Conservation (phyloP, 495 filamentous ascomycete genomes). For the Lepidopterella palustris region DNA sequence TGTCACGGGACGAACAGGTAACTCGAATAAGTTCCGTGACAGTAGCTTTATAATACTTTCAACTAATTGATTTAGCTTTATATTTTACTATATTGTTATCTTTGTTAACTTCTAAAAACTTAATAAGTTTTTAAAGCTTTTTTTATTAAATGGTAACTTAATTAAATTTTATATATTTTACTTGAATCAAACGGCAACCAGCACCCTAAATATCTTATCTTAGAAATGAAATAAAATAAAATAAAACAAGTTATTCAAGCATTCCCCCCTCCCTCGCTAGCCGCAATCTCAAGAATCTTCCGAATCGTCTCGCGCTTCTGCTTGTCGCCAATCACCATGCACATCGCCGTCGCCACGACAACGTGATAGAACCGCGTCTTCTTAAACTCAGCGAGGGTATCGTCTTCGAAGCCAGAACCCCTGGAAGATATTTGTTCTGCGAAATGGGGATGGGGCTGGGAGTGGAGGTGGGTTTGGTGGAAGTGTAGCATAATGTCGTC, state of each 20-base stretch:
- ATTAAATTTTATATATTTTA: too few species aligned
- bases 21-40: too few species aligned
- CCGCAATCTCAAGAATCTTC: slow-evolving; percentile 9
- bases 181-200: too few species aligned
- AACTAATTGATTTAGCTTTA: too few species aligned
- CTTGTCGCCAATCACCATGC: slow-evolving; percentile 28
- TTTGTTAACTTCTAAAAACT: too few species aligned
- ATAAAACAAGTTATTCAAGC: not conserved
- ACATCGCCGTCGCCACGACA: slow-evolving; percentile 29
- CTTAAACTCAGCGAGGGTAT: slow-evolving; percentile 1
- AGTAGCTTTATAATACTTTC: too few species aligned
- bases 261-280: slow-evolving; percentile 7
- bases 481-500: not conserved
- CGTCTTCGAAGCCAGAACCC: not conserved
- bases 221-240: too few species aligned
- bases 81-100: too few species aligned
- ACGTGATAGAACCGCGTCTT: slow-evolving; percentile 19
- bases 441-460: not conserved
- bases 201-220: too few species aligned
- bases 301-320: slow-evolving; percentile 26
- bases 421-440: not conserved
- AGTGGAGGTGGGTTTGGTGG: not conserved
- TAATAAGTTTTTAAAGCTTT: too few species aligned
- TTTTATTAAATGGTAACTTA: too few species aligned
- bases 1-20: too few species aligned